phyloP scores from a whole-genome alignment of 257 asterid species.

The Penstemon barbatus region DNA sequence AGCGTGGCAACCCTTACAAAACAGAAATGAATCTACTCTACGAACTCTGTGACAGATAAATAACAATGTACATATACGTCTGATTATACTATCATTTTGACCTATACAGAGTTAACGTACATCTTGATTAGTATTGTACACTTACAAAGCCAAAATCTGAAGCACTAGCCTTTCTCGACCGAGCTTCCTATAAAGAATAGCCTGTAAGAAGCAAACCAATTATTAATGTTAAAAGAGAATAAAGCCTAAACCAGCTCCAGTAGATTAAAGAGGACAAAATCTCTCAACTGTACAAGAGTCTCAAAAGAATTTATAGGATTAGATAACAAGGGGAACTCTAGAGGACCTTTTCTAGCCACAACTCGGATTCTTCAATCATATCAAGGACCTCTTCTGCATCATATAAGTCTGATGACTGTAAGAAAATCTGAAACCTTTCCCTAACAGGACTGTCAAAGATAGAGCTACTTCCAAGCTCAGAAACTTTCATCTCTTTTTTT shows the following conservation, averaged over 20 bases:
- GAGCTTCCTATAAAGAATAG: constrained; percentile 92
- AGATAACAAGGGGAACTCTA: constrained; percentile 7
- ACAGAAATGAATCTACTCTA: not conserved
- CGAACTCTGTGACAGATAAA: not conserved
- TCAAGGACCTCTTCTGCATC: constrained; percentile 88
- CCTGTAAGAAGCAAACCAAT: constrained; percentile 52
- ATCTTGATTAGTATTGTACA: constrained; percentile 18
- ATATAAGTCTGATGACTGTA: constrained; percentile 84
- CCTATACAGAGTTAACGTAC: not conserved
- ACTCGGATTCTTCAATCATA: constrained; percentile 83
- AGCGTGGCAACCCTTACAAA: not conserved
- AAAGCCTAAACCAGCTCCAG: constrained; percentile 22
- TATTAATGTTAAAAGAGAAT: not conserved
- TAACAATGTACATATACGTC: not conserved
- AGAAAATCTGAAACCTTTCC: constrained; percentile 81
- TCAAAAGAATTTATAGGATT: constrained; percentile 9
- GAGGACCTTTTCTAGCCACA: constrained; percentile 93
- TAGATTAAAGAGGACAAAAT: constrained; percentile 18
- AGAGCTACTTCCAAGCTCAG: constrained; percentile 43
- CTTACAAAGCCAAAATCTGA: constrained; percentile 91
- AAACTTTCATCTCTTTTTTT: constrained; percentile 37
- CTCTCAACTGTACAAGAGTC: not conserved
- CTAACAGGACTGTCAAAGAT: constrained; percentile 76
- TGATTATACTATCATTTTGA: not conserved
- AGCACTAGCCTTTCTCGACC: constrained; percentile 89